A percentile compares a stretch with the other conserved stretches of the same genome.
These are phyloP conservation scores for Talaromyces nanjingensis DNA, from an alignment of 495 filamentous ascomycete species.

Conservation along the genomic window DNA sequence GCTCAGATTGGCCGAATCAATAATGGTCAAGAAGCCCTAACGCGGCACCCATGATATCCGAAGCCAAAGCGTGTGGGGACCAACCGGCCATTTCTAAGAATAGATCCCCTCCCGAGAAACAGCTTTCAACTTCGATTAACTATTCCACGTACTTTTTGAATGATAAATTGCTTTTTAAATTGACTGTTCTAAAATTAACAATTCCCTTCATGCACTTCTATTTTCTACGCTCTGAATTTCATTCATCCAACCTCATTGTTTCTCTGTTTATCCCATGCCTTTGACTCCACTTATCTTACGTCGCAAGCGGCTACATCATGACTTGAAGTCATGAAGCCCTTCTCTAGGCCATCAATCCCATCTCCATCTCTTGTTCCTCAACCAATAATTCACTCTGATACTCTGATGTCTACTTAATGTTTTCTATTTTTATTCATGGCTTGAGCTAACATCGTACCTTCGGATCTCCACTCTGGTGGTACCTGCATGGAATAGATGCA, in stretches of 20 bases:
- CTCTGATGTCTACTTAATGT: neutral
- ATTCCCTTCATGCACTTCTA: no score
- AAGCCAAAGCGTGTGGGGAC: neutral
- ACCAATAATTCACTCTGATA: no score
- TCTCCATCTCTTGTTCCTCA: no score
- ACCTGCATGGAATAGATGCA: neutral
- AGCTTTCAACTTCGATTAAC: neutral
- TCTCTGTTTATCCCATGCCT: neutral
- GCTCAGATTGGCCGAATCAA: no score
- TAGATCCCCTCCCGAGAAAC: slow-evolving; percentile 1
- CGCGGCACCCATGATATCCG: no score
- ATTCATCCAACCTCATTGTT: neutral
- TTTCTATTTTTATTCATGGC: neutral
- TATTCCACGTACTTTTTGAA: neutral
- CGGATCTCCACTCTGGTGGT: neutral
- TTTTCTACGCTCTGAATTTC: no score
- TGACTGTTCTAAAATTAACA: no score
- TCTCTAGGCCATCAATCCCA: neutral
- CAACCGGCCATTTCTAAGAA: neutral
- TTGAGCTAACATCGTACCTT: neutral
- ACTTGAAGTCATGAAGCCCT: neutral
- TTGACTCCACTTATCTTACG: neutral
- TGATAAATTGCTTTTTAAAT: no score
- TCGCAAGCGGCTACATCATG: slow-evolving; percentile 2
- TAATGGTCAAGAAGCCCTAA: no score